phyloP scores from a whole-genome alignment of 1,284 basidiomycete species.

The Phylloboletellus chloephorus region DNA sequence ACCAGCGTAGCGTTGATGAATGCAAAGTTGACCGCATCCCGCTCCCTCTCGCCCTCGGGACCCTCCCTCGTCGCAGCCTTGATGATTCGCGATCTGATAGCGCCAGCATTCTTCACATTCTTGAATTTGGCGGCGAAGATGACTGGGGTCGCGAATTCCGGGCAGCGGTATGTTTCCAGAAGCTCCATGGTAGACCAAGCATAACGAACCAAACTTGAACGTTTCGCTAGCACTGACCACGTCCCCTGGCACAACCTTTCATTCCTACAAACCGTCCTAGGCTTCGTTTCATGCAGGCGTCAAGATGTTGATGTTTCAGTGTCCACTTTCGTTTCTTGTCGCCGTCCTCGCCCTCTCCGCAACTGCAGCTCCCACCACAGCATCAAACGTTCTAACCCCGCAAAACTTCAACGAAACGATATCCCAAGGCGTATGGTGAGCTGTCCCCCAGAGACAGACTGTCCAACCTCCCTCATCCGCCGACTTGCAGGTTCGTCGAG shows the following conservation, averaged over 20 bases:
- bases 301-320: conserved; percentile 1
- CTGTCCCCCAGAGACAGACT: background rate
- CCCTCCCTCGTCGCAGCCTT: conserved; percentile 58
- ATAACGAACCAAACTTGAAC: no score
- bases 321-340: conserved; percentile 26
- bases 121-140: conserved; percentile 67
- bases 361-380: conserved; percentile 36
- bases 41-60: conserved; percentile 58
- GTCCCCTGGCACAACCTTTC: no score
- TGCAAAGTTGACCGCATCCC: conserved; percentile 77
- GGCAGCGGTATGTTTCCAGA: conserved; percentile 53
- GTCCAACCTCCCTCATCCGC: background rate
- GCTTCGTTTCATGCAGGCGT: conserved; percentile 11
- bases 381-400: conserved; percentile 46
- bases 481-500: conserved; percentile 53
- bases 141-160: conserved; percentile 45
- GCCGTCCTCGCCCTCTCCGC: conserved; percentile 33
- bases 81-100: conserved; percentile 63
- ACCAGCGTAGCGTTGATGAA: conserved; percentile 79
- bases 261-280: no score
- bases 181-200: conserved; percentile 19
- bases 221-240: no score
- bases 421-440: conserved; percentile 64
- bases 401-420: conserved; percentile 59
- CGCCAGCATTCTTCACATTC: conserved; percentile 58